Base-by-base conservation (phyloP, 2,329 filamentous ascomycete genomes). In the Phoma sp. region DNA sequence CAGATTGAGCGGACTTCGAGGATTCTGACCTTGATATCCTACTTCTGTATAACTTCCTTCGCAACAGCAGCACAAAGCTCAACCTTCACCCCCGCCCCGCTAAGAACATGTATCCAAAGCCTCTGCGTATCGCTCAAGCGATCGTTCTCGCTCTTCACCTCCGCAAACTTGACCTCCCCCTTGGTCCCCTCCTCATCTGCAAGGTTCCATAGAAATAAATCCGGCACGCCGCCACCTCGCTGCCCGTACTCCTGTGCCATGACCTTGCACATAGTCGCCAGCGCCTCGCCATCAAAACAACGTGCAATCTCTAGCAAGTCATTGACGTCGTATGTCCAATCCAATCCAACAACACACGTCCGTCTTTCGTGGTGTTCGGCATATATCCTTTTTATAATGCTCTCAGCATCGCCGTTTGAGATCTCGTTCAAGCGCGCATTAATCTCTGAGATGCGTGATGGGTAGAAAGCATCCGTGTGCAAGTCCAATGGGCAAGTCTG, bases 41-140 rank as follows among this genome's bases (percentile, higher is more conserved):
- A 55, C 14, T 56, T 51, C 20, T 56, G 46, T 2, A 56, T 66
- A 14, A 86, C 80, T 67, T 87, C 83, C 61, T 74, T 80, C 6
- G 85, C 84, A 61, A 86, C 80, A 20, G 84, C 86, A 74, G 85
- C 83, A 62, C 85, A 96, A 60, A 98, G 80, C 65, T 96, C 93
- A 23, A 98, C 93, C 62, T 83, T 85, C 32, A 98, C 84, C 2
- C 95, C 93, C 1, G 93, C 92, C 1, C 89, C 88, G 7, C 87
- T 89, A 47, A 99, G 81, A 7, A 97, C 92, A 80, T 98, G 91
- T 67, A 98, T 96, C 95, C 95, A 99, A 62, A 99, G 82, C 64
- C 95, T 81, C 78, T 99, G 95, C 15, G 93, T 96, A 79, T 99
- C 95, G 75, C 93, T 98, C 68, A 99, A 79, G 32, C 92, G 86